Evolutionary conservation across 1,284 basidiomycete genomes (phyloP).

Genomic region (Papiliotrema nemorosa): DNA sequence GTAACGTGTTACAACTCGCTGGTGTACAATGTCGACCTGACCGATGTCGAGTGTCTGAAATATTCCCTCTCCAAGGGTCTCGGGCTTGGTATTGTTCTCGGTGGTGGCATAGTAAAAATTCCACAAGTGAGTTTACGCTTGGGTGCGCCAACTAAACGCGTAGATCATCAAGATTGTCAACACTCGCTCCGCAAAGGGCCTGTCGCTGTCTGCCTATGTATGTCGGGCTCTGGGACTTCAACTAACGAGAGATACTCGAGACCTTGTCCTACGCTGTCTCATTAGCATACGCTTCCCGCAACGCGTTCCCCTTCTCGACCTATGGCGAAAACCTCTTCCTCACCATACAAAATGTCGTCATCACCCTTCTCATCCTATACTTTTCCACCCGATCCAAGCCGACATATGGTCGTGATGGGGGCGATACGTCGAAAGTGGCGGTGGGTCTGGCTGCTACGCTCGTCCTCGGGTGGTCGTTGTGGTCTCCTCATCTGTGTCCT

Average conservation of each 20-base stretch:
- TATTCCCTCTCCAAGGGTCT: conserved; percentile 88
- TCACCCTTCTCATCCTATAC: conserved; percentile 74
- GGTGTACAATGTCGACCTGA: conserved; percentile 81
- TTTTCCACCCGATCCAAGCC: conserved; percentile 32
- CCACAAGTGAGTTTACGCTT: conserved; percentile 62
- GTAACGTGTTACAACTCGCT: conserved; percentile 88
- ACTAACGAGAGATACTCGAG: conserved; percentile 57
- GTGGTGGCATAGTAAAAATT: conserved; percentile 92
- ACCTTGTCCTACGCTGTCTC: conserved; percentile 83
- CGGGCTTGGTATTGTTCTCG: conserved; percentile 87
- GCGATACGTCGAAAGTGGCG: conserved; percentile 18
- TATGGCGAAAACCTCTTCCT: conserved; percentile 93
- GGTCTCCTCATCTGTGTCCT: conserved; percentile 43
- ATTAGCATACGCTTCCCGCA: conserved; percentile 77
- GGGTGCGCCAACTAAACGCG: conserved; percentile 55
- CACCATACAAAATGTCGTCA: conserved; percentile 74
- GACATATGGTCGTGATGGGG: not conserved
- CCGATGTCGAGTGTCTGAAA: conserved; percentile 80
- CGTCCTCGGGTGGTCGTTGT: conserved; percentile 54
- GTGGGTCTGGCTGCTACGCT: conserved; percentile 52
- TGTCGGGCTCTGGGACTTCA: not conserved
- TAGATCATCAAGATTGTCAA: conserved; percentile 50
- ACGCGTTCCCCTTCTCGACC: conserved; percentile 85
- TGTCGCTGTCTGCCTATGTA: conserved; percentile 74
- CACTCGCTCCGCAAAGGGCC: conserved; percentile 71